Base-by-base conservation (phyloP, 2,329 filamentous ascomycete genomes). In the Fusarium nelsonii region DNA sequence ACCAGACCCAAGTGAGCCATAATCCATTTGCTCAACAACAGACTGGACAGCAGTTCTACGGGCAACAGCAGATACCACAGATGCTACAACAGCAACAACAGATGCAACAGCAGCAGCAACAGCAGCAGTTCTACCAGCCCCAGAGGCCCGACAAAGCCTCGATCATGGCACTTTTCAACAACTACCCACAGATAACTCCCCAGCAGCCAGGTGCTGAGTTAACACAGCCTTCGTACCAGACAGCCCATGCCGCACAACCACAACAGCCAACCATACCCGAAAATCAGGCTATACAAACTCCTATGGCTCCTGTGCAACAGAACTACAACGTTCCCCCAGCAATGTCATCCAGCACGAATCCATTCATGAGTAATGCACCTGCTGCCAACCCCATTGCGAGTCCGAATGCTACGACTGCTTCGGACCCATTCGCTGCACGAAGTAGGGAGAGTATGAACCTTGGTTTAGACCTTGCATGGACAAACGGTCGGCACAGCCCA, bases 161-260 rank as follows among this genome's bases (percentile, higher is more conserved):
- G 6, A 95, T 96, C 62, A 83, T 95, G 77, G 90, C 92, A 8
- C 79, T 96, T 12, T 95, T 92, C 78, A 87, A 85, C 74, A 89
- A 87, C 75, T 86, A 90, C 39, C 84, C 87, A 9, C 84, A 88
- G 50, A 78, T 84, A 34, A 80, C 83, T 2, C 83, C 85, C 6
- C 78, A 81, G 32, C 75, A 80, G 30, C 68, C 79, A 18, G 64
- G 67, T 28, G 73, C 79, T 36, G 71, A 75, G 28, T 71, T 68
- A 10, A 75, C 72, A 28, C 72, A 76, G 55, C 75, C 43, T 40
- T 50, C 50, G 32, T 58, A 56, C 15, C 64, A 61, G 28, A 18
- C 45, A 18, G 23, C 30, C 8, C 65, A 71, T 40, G 39, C 49
- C 16, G 30, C 57, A 34, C 70, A 74, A 32, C 48, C 66, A 48